Evolutionary conservation across 75 land plant genomes (phyloP).

Genomic region (Cupressus sempervirens): DNA sequence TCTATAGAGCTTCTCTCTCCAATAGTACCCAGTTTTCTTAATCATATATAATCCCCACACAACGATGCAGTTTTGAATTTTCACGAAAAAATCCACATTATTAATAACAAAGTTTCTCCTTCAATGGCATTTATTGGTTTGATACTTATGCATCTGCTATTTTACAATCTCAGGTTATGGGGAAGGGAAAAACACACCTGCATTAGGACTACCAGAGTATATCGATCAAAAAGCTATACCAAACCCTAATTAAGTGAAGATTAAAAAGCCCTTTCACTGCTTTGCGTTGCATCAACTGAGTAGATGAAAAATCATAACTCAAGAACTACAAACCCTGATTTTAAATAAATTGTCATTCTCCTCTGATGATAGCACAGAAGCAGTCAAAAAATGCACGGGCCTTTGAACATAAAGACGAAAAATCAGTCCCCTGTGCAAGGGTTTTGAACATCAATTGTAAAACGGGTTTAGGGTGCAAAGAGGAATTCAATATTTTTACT

Average conservation of each 20-base stretch:
- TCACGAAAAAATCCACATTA: no score
- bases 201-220: neutral
- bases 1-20: no score
- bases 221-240: neutral
- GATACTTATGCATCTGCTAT: neutral
- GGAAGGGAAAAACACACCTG: neutral
- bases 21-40: no score
- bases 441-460: no score
- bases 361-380: no score
- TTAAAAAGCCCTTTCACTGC: neutral
- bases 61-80: neutral
- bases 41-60: neutral
- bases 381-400: no score
- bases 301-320: neutral
- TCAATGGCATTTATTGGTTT: neutral
- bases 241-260: neutral
- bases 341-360: neutral
- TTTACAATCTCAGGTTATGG: no score
- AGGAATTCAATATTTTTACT: no score
- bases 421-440: no score
- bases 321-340: neutral
- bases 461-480: no score
- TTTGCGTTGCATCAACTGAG: neutral
- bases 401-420: no score
- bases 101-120: neutral